A percentile compares a stretch with the other conserved stretches of the same genome.
Evolutionary conservation across 208 protist genomes (phyloP).

Genomic region (Balamuthia mandrillaris): DNA sequence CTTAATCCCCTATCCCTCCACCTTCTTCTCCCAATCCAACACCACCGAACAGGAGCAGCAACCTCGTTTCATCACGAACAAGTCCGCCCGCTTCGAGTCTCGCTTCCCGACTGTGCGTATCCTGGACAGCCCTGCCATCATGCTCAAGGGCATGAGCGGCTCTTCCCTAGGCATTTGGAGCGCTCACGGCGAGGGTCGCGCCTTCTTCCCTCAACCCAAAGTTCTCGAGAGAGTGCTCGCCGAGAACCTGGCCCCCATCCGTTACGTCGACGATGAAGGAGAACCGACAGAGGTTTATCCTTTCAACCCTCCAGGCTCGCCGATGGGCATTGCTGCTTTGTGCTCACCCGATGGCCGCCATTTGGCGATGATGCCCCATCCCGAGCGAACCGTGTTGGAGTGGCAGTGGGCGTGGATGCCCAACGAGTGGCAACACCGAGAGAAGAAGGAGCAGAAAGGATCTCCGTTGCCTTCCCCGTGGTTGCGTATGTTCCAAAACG

Average conservation of each 20-base stretch:
- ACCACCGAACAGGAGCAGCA: slow-evolving; percentile 30
- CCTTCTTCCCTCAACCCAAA: slow-evolving; percentile 46
- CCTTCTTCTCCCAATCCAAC: too few species aligned
- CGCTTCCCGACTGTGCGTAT: slow-evolving; percentile 58
- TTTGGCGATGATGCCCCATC: slow-evolving; percentile 76
- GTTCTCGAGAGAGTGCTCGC: slow-evolving; percentile 38
- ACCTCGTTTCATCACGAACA: slow-evolving; percentile 73
- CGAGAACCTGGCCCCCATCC: slow-evolving; percentile 58
- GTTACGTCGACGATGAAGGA: slow-evolving; percentile 64
- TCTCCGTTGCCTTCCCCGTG: slow-evolving; percentile 40
- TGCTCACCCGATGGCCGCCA: slow-evolving; percentile 71
- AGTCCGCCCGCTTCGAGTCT: slow-evolving; percentile 68
- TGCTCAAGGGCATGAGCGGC: slow-evolving; percentile 68
- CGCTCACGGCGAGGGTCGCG: slow-evolving; percentile 70
- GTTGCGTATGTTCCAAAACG: slow-evolving; percentile 71
- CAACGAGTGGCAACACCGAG: not conserved
- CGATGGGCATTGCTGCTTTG: slow-evolving; percentile 66
- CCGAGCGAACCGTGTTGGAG: slow-evolving; percentile 57
- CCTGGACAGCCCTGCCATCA: slow-evolving; percentile 44
- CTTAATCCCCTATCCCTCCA: slow-evolving; percentile 61
- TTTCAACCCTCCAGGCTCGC: slow-evolving; percentile 72
- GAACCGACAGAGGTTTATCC: slow-evolving; percentile 57
- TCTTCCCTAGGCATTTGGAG: slow-evolving; percentile 67
- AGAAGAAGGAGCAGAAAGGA: slow-evolving; percentile 18
- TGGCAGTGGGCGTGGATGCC: slow-evolving; percentile 71